Conservation (phyloP, 2,329 filamentous ascomycete genomes). For the Zymoseptoria passerinii region DNA sequence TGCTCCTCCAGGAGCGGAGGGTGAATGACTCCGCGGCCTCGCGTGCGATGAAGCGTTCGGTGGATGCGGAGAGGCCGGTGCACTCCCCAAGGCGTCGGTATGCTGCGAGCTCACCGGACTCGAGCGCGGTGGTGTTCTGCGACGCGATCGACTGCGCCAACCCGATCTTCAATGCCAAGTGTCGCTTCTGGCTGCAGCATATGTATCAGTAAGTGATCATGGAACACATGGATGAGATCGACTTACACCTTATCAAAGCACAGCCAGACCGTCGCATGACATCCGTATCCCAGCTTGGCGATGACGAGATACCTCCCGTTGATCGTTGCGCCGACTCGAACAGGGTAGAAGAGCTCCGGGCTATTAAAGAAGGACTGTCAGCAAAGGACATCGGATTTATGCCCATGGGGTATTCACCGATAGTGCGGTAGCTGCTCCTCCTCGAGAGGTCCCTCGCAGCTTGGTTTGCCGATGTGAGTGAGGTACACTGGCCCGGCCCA, state of each 20-base stretch:
- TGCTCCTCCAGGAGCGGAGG: neutral
- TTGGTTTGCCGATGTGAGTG: neutral
- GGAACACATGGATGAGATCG: neutral
- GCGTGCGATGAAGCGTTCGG: neutral
- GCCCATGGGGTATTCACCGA: neutral
- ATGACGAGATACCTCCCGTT: conserved; percentile 31
- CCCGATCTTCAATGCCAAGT: neutral
- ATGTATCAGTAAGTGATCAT: neutral
- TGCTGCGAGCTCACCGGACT: neutral
- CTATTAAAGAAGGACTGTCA: neutral
- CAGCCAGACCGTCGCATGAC: conserved; percentile 36
- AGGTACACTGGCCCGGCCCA: neutral
- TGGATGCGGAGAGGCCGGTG: neutral
- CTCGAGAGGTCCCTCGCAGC: neutral
- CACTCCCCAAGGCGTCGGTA: neutral
- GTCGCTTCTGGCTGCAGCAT: neutral
- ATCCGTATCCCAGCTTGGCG: conserved; percentile 37
- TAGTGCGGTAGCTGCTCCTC: neutral
- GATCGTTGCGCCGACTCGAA: conserved; percentile 28
- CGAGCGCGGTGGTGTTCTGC: neutral
- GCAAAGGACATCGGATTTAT: neutral
- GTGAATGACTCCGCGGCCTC: neutral
- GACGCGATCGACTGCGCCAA: neutral
- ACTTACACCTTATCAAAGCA: conserved; percentile 27
- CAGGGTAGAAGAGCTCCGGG: conserved; percentile 28